Base-by-base conservation (phyloP, 495 filamentous ascomycete species). In the Podospora conica region DNA sequence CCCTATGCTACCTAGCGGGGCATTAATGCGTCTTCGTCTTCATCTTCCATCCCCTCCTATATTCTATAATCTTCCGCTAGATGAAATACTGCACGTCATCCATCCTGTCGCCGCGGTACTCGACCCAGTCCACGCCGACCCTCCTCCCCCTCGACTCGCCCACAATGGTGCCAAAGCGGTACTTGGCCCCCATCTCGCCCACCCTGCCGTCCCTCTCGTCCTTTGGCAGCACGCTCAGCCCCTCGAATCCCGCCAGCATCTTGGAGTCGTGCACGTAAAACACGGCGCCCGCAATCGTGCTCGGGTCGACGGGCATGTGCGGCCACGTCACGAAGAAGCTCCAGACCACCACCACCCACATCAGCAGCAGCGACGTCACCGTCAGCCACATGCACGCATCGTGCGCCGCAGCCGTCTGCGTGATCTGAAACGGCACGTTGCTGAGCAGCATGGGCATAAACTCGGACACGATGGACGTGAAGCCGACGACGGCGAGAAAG, bases 381-480 rank as follows among this genome's bases (percentile, higher is more conserved):
- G 72, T 68, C n/a, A 79, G 58, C 68, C 73, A 77, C 9, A 68
- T 71, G 25, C 72, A 77, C 12, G 75, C 72, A 18, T 64, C 55
- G 63, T 76, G 76, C 21, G 75, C 70, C 11, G 58, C 61, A 57
- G 66, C 74, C 9, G 72, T 74, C 60, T 75, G 71, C 22, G 68
- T 77, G 10, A 75, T 57, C 3, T 67, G 67, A 58, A 74, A 76
- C 3, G 78, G 78, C 18, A 80, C 70, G 53, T 76, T 76, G 68
- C 66, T 67, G 25, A 80, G 71, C 40, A 75, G 65, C 22, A 79
- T 69, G 18, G 76, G 72, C 63, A 77, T 67, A 22, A 75, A 69
- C 63, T 79, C 77, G 29, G 70, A 69, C 11, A 77, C 68, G 59
- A 78, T 67, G 25, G 76, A 70, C 18, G 71, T 68, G 65, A 71